phyloP scores from a whole-genome alignment of 495 filamentous ascomycete species.

The Cercophora sp. region DNA sequence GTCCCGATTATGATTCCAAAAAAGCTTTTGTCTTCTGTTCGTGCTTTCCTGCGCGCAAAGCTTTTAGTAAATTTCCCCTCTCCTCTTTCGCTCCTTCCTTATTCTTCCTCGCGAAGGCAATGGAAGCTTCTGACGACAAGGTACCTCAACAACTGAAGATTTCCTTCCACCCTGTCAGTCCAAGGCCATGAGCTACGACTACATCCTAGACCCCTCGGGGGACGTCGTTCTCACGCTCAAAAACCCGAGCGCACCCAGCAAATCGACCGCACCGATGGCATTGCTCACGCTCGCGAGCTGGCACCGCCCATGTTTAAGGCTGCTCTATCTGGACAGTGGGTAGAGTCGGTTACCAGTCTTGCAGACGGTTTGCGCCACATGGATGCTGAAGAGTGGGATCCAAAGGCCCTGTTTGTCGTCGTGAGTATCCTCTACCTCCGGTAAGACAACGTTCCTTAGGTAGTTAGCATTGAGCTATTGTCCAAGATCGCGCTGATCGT shows the following conservation, averaged over 20 bases:
- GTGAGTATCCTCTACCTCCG: neutral
- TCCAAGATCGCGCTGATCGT: neutral
- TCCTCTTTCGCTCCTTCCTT: no score
- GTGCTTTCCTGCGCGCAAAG: no score
- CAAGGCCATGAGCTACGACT: neutral
- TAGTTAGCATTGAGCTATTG: neutral
- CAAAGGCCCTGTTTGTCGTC: neutral
- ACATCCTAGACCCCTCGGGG: neutral
- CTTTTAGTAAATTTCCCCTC: no score
- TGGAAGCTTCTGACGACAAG: no score
- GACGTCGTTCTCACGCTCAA: constrained; percentile 2
- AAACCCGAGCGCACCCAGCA: constrained; percentile 2
- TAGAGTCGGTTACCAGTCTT: neutral
- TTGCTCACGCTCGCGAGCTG: neutral
- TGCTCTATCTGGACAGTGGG: neutral
- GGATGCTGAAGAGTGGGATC: neutral
- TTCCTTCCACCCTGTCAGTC: no score
- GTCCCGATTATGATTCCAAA: no score
- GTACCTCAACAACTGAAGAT: no score
- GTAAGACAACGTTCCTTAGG: neutral
- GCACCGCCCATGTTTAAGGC: neutral
- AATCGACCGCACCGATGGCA: neutral
- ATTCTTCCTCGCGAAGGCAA: no score
- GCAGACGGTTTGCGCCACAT: neutral
- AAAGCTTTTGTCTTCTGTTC: no score